A percentile compares a stretch with the other conserved stretches of the same genome.
Evolutionary conservation across 2,329 filamentous ascomycete genomes (phyloP).

Genomic region (Fusarium sp.): DNA sequence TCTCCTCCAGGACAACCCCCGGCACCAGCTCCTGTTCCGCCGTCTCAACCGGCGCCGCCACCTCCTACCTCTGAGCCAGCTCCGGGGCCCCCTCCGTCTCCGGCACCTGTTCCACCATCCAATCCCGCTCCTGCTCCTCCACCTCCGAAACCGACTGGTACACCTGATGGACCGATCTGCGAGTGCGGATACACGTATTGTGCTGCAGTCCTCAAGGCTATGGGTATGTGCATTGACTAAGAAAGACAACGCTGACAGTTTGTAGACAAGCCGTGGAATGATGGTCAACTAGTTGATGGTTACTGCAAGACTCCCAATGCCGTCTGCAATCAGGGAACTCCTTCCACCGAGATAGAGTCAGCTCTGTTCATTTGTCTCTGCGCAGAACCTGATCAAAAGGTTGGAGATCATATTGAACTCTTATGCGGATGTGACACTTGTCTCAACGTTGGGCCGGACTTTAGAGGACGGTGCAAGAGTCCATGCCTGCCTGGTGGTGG

Average conservation of each 20-base stretch:
- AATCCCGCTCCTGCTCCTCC: slow-evolving; percentile 39
- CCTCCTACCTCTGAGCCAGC: slow-evolving; percentile 27
- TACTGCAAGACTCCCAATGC: slow-evolving; percentile 57
- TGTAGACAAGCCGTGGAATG: slow-evolving; percentile 53
- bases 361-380: slow-evolving; percentile 59
- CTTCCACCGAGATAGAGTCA: slow-evolving; percentile 50
- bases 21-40: slow-evolving; percentile 11
- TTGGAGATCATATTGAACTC: slow-evolving; percentile 55
- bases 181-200: slow-evolving; percentile 61
- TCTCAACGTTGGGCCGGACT: slow-evolving; percentile 57
- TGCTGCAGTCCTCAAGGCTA: slow-evolving; percentile 55
- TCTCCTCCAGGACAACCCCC: slow-evolving; percentile 20
- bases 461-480: slow-evolving; percentile 56
- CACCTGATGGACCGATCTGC: slow-evolving; percentile 51
- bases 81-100: slow-evolving; percentile 32
- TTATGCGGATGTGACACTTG: slow-evolving; percentile 58
- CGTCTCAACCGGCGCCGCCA: background rate
- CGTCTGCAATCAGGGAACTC: slow-evolving; percentile 50
- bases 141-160: slow-evolving; percentile 38
- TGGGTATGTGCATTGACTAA: slow-evolving; percentile 48
- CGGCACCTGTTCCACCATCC: slow-evolving; percentile 44
- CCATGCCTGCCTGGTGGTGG: slow-evolving; percentile 51
- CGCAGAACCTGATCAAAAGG: slow-evolving; percentile 49
- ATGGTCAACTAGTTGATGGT: slow-evolving; percentile 51
- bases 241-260: background rate